These are phyloP conservation scores for Colletotrichum incanum DNA, from an alignment of 2,329 filamentous ascomycete genomes.

Conservation along the genomic window DNA sequence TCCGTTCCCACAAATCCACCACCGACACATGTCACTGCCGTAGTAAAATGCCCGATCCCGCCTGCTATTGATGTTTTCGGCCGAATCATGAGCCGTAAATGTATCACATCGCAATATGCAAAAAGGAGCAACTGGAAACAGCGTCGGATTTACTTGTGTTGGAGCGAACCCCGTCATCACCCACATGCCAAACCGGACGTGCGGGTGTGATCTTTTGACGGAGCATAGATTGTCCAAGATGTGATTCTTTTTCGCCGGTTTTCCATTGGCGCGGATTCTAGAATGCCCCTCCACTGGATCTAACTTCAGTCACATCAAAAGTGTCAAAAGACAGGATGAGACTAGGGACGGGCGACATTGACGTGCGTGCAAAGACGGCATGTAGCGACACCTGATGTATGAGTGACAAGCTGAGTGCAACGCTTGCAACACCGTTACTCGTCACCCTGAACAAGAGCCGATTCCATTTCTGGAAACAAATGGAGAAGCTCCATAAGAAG, in stretches of 20 bases:
- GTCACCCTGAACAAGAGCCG: neutral
- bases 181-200: neutral
- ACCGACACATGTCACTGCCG: conserved; percentile 29
- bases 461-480: conserved; percentile 24
- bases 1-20: conserved; percentile 20
- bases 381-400: neutral
- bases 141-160: neutral
- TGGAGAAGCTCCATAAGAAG: neutral
- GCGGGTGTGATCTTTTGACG: neutral
- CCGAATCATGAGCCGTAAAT: conserved; percentile 22
- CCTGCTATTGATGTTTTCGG: conserved; percentile 6
- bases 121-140: neutral
- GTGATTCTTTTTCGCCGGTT: conserved; percentile 1
- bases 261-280: conserved; percentile 22
- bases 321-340: conserved; percentile 18
- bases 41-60: conserved; percentile 32
- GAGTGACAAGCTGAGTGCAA: conserved; percentile 1
- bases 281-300: neutral
- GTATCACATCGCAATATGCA: neutral
- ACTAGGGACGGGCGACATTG: conserved; percentile 16
- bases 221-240: conserved; percentile 5
- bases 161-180: too few relatives aligned
- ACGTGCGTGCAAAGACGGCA: neutral
- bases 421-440: conserved; percentile 6
- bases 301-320: conserved; percentile 13